These are phyloP conservation scores for Rutstroemia sp. DNA, from an alignment of 2,329 filamentous ascomycete species.

Conservation along the genomic window DNA sequence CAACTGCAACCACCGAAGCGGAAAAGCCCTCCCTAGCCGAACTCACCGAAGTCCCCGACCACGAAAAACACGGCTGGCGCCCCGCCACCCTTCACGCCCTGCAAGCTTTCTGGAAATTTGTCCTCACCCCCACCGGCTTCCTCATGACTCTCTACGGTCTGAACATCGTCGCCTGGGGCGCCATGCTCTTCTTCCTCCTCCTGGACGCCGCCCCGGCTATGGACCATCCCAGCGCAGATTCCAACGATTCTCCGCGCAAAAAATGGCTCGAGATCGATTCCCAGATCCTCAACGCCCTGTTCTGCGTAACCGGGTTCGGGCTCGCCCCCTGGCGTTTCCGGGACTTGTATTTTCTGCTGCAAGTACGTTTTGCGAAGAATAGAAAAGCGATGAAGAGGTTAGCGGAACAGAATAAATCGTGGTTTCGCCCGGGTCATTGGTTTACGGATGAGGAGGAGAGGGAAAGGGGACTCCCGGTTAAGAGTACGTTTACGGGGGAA, in stretches of 20 bases:
- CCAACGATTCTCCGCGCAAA: constrained; percentile 63
- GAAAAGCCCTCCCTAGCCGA: constrained; percentile 4
- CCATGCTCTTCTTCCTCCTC: constrained; percentile 82
- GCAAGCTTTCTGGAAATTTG: constrained; percentile 61
- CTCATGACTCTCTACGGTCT: constrained; percentile 70
- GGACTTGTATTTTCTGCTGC: constrained; percentile 64
- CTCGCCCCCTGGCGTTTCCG: constrained; percentile 75
- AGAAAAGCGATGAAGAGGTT: constrained; percentile 53
- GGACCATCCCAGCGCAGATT: constrained; percentile 60
- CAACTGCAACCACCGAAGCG: background rate
- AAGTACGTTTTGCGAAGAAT: constrained; percentile 48
- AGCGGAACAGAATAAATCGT: constrained; percentile 63
- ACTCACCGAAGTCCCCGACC: background rate
- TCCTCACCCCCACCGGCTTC: constrained; percentile 66
- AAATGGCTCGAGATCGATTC: constrained; percentile 66
- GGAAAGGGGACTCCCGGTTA: constrained; percentile 38
- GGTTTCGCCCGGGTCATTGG: constrained; percentile 65
- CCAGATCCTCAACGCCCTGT: constrained; percentile 18
- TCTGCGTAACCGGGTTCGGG: constrained; percentile 17
- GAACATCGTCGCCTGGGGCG: constrained; percentile 79
- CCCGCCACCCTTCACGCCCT: constrained; percentile 49
- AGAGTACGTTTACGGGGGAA: constrained; percentile 57
- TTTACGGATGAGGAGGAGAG: constrained; percentile 40
- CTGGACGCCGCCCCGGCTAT: constrained; percentile 65
- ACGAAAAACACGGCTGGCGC: constrained; percentile 33